Percentiles rank a stretch among this genome's conserved stretches.
phyloP scores from a whole-genome alignment of 129 eudicot genomes.

The Tanacetum coccineum region DNA sequence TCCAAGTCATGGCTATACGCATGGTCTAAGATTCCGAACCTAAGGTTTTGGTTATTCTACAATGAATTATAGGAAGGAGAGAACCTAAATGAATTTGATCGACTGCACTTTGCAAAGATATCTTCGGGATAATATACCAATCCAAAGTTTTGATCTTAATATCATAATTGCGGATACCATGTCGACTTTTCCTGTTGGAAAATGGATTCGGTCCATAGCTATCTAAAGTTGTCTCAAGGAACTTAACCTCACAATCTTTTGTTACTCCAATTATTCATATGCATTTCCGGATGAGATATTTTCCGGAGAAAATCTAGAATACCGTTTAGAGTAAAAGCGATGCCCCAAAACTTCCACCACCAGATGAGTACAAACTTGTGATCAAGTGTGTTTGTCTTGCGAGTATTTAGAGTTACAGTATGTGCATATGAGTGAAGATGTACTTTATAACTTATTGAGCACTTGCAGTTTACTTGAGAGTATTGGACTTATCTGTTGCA shows the following conservation, averaged over 20 bases:
- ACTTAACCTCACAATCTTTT: not conserved
- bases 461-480: not conserved
- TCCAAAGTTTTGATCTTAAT: not conserved
- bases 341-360: too few species aligned
- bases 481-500: not conserved
- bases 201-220: not conserved
- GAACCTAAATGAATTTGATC: not conserved
- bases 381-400: not conserved
- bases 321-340: not conserved
- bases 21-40: slow-evolving; percentile 17
- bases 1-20: slow-evolving; percentile 14
- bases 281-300: slow-evolving; percentile 3
- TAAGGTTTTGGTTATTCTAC: not conserved
- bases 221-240: not conserved
- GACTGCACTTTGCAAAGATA: not conserved
- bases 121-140: not conserved
- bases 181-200: not conserved
- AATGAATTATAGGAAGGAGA: too few species aligned
- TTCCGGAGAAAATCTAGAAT: not conserved
- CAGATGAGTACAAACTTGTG: not conserved
- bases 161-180: not conserved
- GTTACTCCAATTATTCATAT: not conserved
- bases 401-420: not conserved
- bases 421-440: not conserved
- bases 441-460: not conserved